Evolutionary conservation across 2,329 filamentous ascomycete species (phyloP).

Genomic region (Anthostomella pinea): DNA sequence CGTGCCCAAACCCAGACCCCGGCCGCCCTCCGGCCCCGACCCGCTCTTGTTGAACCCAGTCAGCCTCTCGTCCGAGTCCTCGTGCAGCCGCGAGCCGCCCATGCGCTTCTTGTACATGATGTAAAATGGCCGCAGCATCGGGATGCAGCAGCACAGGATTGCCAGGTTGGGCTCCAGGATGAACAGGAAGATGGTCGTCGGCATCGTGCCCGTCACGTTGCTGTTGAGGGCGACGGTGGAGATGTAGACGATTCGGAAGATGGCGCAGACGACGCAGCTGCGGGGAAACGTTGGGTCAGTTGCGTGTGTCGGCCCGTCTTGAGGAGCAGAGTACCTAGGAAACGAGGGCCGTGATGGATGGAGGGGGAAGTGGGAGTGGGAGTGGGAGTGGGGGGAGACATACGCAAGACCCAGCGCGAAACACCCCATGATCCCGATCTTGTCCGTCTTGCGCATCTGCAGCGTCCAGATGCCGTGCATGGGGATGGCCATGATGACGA

Average conservation of each 20-base stretch:
- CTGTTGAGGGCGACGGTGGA: conserved; percentile 34
- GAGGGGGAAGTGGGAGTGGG: neutral
- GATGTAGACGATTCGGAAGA: conserved; percentile 39
- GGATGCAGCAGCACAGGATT: conserved; percentile 5
- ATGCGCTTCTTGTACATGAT: conserved; percentile 30
- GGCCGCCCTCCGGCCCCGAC: too few species aligned
- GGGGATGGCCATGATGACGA: conserved; percentile 37
- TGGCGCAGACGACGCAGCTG: conserved; percentile 36
- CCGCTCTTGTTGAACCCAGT: neutral
- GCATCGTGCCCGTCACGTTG: conserved; percentile 40
- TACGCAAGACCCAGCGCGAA: conserved; percentile 37
- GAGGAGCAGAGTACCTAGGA: conserved; percentile 4
- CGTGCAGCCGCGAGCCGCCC: conserved; percentile 28
- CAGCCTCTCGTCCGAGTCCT: conserved; percentile 18
- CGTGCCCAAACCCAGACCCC: conserved; percentile 11
- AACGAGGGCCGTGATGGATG: too few species aligned
- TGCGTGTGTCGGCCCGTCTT: too few species aligned
- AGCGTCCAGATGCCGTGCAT: conserved; percentile 38
- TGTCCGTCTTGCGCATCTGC: conserved; percentile 35
- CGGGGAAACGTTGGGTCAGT: neutral
- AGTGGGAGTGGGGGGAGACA: too few species aligned
- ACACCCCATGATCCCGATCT: conserved; percentile 36
- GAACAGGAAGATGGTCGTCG: conserved; percentile 38
- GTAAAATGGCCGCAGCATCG: conserved; percentile 18
- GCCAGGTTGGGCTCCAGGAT: conserved; percentile 15